Base-by-base conservation (phyloP, 2,329 filamentous ascomycete genomes). In the Trichoderma koningii region DNA sequence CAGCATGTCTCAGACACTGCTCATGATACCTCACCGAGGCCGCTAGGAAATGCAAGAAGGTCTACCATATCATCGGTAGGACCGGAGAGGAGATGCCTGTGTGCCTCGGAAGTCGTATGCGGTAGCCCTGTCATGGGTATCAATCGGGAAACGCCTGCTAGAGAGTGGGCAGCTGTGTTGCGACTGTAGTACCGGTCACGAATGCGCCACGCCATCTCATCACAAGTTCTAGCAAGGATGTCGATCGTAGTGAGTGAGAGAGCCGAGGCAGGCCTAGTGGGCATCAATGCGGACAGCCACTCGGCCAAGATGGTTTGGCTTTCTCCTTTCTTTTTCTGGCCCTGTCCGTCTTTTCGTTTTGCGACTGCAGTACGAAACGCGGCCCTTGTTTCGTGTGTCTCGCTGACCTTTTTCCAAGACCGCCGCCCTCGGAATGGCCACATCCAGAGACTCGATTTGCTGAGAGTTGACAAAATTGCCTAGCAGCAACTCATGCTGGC, bases 91-190 rank as follows among this genome's bases (percentile, higher is more conserved):
- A 23, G 2, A 17, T 9, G 38, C 19, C 51, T 52, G 47, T 47
- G 50, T 30, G 5, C 21, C 50, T 55, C 50, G 41, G 50, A 44
- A 5, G 5, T 55, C 17, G 14, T 41, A 63, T 66, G 64, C 59
- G 26, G 53, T 38, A 63, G 48, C 60, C 64, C 47, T 63, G 57
- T 17, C 52, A 57, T 23, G 21, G 3, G n/a, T 15, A 50, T 63
- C 7, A 63, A 57, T 63, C 44, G 30, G 64, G 64, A 59, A 66
- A 48, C 53, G 64, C 59, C 26, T 48, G 48, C 34, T 30, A 57
- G 10, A 34, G 19, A 21, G 19, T 66, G 64, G 45, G 28, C 45
- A 63, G 59, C 59, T 66, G 64, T 45, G 34, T 23, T 66, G 64
- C 41, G 45, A 63, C 57, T 52, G 30, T 61, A 17, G 23, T 61